Conservation (phyloP, 2,329 filamentous ascomycete genomes). For the Colletotrichum limetticola region DNA sequence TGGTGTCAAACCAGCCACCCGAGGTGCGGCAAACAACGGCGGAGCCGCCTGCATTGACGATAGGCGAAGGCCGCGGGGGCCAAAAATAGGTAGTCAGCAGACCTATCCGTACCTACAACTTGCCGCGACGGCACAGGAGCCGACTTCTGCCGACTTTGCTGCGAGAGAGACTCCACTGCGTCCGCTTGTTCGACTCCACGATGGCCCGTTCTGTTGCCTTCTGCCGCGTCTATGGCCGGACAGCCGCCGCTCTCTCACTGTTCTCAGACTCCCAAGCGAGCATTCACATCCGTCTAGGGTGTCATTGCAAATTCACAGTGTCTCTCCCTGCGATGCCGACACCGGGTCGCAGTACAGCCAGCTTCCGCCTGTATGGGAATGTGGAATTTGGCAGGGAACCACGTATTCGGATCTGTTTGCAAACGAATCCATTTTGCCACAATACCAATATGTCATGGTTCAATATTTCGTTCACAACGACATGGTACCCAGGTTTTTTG, state of each 20-base stretch:
- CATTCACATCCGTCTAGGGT: slow-evolving; percentile 15
- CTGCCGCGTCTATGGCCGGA: slow-evolving; percentile 25
- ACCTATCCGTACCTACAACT: not conserved
- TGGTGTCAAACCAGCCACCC: slow-evolving; percentile 6
- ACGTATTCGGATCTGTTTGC: not conserved
- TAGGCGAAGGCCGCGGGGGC: slow-evolving; percentile 6
- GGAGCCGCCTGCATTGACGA: slow-evolving; percentile 12
- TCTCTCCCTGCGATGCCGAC: slow-evolving; percentile 13
- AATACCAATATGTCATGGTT: not conserved
- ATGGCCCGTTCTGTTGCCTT: slow-evolving; percentile 14
- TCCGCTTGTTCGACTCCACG: slow-evolving; percentile 4
- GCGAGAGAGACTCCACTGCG: not conserved
- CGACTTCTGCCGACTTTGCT: slow-evolving; percentile 13
- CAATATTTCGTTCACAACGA: not conserved
- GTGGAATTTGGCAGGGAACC: not conserved
- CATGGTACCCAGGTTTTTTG: not conserved
- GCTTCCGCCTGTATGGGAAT: slow-evolving; percentile 9
- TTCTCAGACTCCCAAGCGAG: slow-evolving; percentile 1
- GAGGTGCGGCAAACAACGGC: slow-evolving; percentile 23
- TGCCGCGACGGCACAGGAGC: slow-evolving; percentile 18
- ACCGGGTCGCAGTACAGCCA: slow-evolving; percentile 11
- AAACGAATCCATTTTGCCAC: slow-evolving; percentile 11
- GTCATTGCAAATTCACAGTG: slow-evolving; percentile 2
- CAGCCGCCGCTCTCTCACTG: slow-evolving; percentile 12
- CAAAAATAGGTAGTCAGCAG: slow-evolving; percentile 29